Conservation (phyloP, 2,329 filamentous ascomycete genomes). For the Cladosporium sp. region DNA sequence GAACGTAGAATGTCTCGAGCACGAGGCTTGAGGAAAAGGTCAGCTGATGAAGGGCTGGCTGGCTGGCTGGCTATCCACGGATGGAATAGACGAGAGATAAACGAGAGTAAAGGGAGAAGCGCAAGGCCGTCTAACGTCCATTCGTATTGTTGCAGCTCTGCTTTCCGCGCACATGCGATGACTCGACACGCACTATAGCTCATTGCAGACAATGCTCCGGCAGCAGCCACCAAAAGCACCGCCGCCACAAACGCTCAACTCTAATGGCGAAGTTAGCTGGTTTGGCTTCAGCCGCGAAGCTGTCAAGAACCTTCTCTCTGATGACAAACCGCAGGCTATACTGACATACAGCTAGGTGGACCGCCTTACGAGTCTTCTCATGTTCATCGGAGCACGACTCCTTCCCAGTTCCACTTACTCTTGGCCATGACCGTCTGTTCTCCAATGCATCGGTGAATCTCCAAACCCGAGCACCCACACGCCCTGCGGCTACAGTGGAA, state of each 20-base stretch:
- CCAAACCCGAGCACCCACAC: neutral
- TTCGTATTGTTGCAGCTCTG: neutral
- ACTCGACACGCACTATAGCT: neutral
- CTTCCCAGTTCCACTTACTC: neutral
- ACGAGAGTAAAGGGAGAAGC: neutral
- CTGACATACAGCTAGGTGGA: neutral
- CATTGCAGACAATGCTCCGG: conserved; percentile 4
- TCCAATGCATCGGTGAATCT: neutral
- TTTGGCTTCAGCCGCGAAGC: neutral
- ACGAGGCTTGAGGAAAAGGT: neutral
- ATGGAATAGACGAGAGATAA: neutral
- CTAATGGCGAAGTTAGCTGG: neutral
- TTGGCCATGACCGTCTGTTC: neutral
- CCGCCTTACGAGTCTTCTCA: neutral
- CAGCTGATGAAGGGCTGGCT: neutral
- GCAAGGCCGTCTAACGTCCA: neutral
- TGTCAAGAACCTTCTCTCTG: neutral
- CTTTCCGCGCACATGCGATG: neutral
- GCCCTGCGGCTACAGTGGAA: neutral
- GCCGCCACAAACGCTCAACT: neutral
- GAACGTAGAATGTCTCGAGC: neutral
- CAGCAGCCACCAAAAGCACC: neutral
- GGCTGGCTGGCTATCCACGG: neutral
- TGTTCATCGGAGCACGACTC: neutral
- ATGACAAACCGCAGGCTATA: neutral